A percentile compares a stretch with the other conserved stretches of the same genome.
These are phyloP conservation scores for Hypomontagnella monticulosa DNA, from an alignment of 495 filamentous ascomycete genomes.

Conservation along the genomic window DNA sequence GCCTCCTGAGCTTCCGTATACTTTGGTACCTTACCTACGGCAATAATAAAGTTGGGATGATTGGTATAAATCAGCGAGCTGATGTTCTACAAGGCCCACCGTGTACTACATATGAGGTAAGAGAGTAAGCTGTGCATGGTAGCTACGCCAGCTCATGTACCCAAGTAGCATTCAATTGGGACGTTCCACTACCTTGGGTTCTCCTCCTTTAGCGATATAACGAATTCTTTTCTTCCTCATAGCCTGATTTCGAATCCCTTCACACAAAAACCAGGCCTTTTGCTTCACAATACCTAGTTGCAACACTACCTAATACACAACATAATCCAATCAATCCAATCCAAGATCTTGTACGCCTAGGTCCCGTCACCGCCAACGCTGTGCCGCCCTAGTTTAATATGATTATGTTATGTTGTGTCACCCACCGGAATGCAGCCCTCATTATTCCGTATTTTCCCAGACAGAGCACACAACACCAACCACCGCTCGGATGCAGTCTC, in stretches of 20 bases:
- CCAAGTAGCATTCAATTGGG: slow-evolving; percentile 3
- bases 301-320: neutral
- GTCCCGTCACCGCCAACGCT: neutral
- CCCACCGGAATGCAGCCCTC: slow-evolving; percentile 31
- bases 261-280: slow-evolving; percentile 2
- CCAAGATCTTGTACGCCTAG: slow-evolving; percentile 14
- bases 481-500: slow-evolving; percentile 16
- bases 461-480: neutral
- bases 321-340: neutral
- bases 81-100: neutral
- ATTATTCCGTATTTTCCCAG: slow-evolving; percentile 34
- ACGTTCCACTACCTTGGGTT: slow-evolving; percentile 11
- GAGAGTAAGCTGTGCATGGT: neutral
- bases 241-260: slow-evolving; percentile 28
- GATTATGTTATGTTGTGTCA: slow-evolving; percentile 16
- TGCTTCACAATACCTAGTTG: slow-evolving; percentile 7
- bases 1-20: too few relatives aligned
- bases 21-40: too few relatives aligned
- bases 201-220: neutral
- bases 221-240: slow-evolving; percentile 24
- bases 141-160: neutral
- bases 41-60: too few relatives aligned
- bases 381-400: slow-evolving; percentile 12
- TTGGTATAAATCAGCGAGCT: too few relatives aligned
- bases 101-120: neutral